A percentile compares a stretch with the other conserved stretches of the same genome.
Conservation (phyloP, 2,329 filamentous ascomycete genomes). For the Paecilomyces niveus region DNA sequence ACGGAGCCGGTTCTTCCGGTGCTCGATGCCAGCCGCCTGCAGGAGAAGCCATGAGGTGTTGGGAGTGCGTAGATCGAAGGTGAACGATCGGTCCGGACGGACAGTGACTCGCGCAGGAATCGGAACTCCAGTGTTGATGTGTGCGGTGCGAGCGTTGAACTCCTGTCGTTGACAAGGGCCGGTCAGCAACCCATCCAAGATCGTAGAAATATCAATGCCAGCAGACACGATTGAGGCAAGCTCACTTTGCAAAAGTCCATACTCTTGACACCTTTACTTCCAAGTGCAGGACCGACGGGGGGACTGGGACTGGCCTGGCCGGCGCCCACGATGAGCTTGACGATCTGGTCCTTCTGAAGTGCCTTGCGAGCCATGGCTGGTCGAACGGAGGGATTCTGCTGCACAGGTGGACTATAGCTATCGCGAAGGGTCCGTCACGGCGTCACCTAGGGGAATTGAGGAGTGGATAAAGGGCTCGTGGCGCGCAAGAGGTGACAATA, state of each 20-base stretch:
- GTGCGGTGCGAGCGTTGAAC: constrained; percentile 89
- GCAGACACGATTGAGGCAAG: constrained; percentile 5
- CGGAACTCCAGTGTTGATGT: constrained; percentile 74
- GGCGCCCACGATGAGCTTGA: constrained; percentile 96
- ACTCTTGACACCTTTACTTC: constrained; percentile 95
- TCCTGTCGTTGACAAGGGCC: constrained; percentile 52
- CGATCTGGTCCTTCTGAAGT: constrained; percentile 61
- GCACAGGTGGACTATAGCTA: not conserved
- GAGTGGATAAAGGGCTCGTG: not conserved
- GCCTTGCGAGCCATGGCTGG: constrained; percentile 46
- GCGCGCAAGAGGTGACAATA: not conserved
- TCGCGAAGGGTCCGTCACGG: not conserved
- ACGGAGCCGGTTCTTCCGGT: constrained; percentile 64
- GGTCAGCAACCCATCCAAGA: not conserved
- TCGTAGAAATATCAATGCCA: not conserved
- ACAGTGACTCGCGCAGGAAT: constrained; percentile 88
- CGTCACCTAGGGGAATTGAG: not conserved
- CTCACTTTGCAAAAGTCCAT: constrained; percentile 98
- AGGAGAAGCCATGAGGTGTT: constrained; percentile 88
- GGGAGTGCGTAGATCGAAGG: constrained; percentile 87
- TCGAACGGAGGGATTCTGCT: constrained; percentile 1
- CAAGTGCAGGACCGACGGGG: constrained; percentile 90
- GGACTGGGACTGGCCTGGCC: constrained; percentile 92
- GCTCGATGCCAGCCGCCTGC: constrained; percentile 68
- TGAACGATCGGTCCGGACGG: constrained; percentile 85